A percentile compares a stretch with the other conserved stretches of the same genome.
phyloP scores from a whole-genome alignment of 257 asterid genomes.

The Voacanga thouarsii region DNA sequence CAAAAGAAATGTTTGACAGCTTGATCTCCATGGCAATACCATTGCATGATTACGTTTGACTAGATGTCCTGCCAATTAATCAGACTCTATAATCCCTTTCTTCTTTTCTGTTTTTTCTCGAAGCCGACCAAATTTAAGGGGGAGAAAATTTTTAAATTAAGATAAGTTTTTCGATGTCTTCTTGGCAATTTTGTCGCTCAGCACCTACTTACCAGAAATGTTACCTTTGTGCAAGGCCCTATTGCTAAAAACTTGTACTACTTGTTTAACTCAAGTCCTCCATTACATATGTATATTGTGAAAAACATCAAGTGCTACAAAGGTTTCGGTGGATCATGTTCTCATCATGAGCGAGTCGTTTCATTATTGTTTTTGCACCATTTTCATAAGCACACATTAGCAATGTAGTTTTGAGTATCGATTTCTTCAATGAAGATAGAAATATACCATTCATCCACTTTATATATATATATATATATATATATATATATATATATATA shows the following conservation, averaged over 20 bases:
- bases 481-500: too few species aligned
- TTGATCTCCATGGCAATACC: not conserved
- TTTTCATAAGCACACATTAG: not conserved
- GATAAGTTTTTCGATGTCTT: too few species aligned
- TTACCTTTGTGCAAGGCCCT: not conserved
- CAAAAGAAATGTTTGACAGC: not conserved
- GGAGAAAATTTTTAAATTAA: too few species aligned
- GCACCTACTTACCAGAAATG: too few species aligned
- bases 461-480: too few species aligned
- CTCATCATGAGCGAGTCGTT: not conserved
- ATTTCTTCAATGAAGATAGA: not conserved
- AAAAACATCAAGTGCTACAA: conserved; percentile 2
- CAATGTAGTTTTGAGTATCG: not conserved
- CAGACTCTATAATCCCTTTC: not conserved
- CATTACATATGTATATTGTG: not conserved
- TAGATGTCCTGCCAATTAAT: not conserved
- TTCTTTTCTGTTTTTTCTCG: not conserved
- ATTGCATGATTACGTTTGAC: not conserved
- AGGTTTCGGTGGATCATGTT: conserved; percentile 3
- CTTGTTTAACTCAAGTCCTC: too few species aligned
- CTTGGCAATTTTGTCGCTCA: too few species aligned
- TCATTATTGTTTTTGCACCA: too few species aligned
- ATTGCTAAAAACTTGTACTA: not conserved
- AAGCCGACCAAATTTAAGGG: not conserved
- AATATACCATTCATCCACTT: too few species aligned